Base-by-base conservation (phyloP, 2,329 filamentous ascomycete genomes). In the Paraphoma sp. region DNA sequence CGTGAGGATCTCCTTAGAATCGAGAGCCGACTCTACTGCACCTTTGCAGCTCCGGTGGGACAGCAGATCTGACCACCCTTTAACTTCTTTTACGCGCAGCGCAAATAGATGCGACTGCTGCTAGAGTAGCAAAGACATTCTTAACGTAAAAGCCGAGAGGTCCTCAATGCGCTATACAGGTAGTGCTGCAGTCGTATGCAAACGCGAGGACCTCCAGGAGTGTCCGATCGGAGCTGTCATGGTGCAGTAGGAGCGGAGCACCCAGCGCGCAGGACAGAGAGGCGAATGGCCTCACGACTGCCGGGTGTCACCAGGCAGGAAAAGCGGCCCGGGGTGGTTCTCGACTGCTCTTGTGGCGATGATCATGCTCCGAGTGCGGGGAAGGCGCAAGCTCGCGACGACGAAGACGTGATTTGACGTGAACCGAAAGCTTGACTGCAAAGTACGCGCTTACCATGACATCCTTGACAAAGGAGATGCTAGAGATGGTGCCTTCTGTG, bases 391-490 rank as follows among this genome's bases (percentile, higher is more conserved):
- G 30, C 55, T 69, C 57, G 63, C 62, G 60, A 61, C 61, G 62
- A 67, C 53, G 41, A 53, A 47, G 50, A 55, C 28, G 38, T 42
- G 52, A 57, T 46, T 36, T 17, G 54, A 44, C 41, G 43, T 45
- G 53, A 16, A 46, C 38, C 28, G 55, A 60, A 59, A 57, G 54
- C 42, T 36, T 36, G 33, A 48, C 63, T 23, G 38, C 52, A 72
- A 65, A 52, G 56, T 51, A 56, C n/a, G 5, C 56, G 64, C 89
- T 85, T 86, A 93, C 91, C 80, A 93, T 81, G 63, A 91, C 86
- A 75, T 93, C 89, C 79, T 91, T 91, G 78, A 93, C 91, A 78
- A 93, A 93, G 67, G 89, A 91, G 74, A 93, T 92, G 67, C 89
- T 89, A 76, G 90, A 93, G 62, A 93, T 87, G 48, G 91, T 93